Evolutionary conservation across 495 filamentous ascomycete species (phyloP).

Genomic region (Lineolata rhizophorae): DNA sequence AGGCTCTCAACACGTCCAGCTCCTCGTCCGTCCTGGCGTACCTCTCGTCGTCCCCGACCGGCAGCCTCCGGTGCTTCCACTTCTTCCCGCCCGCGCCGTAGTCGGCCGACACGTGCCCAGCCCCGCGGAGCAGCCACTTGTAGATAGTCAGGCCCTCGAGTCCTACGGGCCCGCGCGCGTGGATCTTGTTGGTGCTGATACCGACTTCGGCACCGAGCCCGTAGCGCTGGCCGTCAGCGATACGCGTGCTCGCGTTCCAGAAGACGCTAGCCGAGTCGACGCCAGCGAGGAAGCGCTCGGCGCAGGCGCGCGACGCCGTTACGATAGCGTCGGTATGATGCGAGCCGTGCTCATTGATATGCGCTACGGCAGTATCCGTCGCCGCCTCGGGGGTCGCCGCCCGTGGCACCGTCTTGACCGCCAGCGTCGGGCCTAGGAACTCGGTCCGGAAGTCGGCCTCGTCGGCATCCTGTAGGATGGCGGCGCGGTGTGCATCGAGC

Average conservation of each 20-base stretch:
- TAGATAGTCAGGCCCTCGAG: slow-evolving; percentile 92
- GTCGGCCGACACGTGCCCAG: slow-evolving; percentile 50
- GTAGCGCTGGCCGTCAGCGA: slow-evolving; percentile 91
- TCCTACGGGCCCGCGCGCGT: slow-evolving; percentile 80
- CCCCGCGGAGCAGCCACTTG: slow-evolving; percentile 71
- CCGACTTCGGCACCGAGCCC: slow-evolving; percentile 97
- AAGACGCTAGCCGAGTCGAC: slow-evolving; percentile 86
- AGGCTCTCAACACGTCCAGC: slow-evolving; percentile 8
- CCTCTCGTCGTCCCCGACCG: slow-evolving; percentile 9
- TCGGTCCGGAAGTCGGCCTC: slow-evolving; percentile 68
- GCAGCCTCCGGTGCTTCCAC: slow-evolving; percentile 47
- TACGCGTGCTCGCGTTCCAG: slow-evolving; percentile 88
- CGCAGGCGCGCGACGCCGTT: slow-evolving; percentile 38
- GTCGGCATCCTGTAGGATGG: slow-evolving; percentile 37
- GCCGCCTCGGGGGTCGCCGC: slow-evolving; percentile 9
- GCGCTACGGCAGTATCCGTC: slow-evolving; percentile 48
- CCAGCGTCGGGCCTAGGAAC: slow-evolving; percentile 67
- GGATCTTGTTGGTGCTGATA: slow-evolving; percentile 97
- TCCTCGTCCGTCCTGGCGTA: slow-evolving; percentile 10
- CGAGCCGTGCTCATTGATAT: slow-evolving; percentile 82
- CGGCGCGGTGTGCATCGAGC: slow-evolving; percentile 18
- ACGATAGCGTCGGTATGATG: slow-evolving; percentile 91
- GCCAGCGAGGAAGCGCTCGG: slow-evolving; percentile 57
- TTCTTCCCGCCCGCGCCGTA: slow-evolving; percentile 50
- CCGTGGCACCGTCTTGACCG: slow-evolving; percentile 53